Conservation (phyloP, 1,139 yeast genomes). For the Magnusiomyces tetraspermus region DNA sequence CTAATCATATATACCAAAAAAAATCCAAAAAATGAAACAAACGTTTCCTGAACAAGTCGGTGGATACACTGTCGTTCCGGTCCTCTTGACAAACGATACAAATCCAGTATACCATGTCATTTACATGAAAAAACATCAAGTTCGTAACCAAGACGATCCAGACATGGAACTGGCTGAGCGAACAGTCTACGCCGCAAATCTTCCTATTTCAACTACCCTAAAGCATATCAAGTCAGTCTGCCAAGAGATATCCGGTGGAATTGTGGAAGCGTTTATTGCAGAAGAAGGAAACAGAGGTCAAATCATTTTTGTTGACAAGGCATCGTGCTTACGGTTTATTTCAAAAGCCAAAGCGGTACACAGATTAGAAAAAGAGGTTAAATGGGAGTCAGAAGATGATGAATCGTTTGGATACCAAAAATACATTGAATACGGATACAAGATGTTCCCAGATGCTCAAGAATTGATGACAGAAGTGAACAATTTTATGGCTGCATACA, state of each 20-base stretch:
- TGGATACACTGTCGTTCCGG: conserved; percentile 47
- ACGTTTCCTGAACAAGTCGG: conserved; percentile 35
- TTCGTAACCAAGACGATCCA: conserved; percentile 17
- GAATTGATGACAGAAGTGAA: conserved; percentile 46
- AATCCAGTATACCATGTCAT: conserved; percentile 25
- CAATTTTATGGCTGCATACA: conserved; percentile 55
- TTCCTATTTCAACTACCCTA: conserved; percentile 55
- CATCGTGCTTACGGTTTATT: conserved; percentile 60
- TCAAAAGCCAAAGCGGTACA: conserved; percentile 39
- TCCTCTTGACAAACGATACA: conserved; percentile 32
- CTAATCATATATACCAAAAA: not conserved
- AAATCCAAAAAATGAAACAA: not conserved
- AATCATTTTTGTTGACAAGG: conserved; percentile 64
- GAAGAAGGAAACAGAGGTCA: conserved; percentile 42
- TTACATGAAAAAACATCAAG: conserved; percentile 26
- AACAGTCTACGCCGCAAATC: conserved; percentile 63
- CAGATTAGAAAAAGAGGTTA: conserved; percentile 8
- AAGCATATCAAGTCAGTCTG: conserved; percentile 49
- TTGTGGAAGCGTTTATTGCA: conserved; percentile 40
- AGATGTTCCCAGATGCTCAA: conserved; percentile 37
- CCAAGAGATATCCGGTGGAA: conserved; percentile 48
- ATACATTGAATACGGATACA: conserved; percentile 25
- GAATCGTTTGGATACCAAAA: conserved; percentile 23
- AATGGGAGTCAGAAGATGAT: not conserved
- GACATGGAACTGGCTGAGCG: conserved; percentile 38